phyloP scores from a whole-genome alignment of 441 rosid species.

The Syzygium malaccense region DNA sequence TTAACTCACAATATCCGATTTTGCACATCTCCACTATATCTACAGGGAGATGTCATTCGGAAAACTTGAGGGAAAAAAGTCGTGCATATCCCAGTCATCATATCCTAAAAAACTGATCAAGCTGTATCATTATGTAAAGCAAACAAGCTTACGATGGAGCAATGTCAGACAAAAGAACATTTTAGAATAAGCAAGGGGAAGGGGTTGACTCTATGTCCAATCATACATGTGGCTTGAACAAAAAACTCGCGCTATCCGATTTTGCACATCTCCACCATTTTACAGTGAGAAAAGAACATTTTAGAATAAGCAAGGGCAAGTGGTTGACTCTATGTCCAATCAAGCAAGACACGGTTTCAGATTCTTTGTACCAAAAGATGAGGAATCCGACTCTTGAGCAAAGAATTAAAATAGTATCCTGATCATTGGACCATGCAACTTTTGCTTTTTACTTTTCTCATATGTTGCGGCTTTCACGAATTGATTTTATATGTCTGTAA shows the following conservation, averaged over 20 bases:
- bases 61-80: not conserved
- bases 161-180: not conserved
- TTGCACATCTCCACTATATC: not conserved
- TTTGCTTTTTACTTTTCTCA: not conserved
- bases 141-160: not conserved
- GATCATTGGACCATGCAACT: not conserved
- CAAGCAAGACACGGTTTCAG: not conserved
- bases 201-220: not conserved
- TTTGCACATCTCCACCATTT: too few species aligned
- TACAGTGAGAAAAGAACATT: not conserved
- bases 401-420: not conserved
- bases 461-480: not conserved
- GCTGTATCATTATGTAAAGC: not conserved
- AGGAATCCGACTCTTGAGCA: not conserved
- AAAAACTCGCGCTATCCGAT: too few species aligned
- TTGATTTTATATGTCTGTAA: not conserved
- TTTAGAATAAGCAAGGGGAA: not conserved
- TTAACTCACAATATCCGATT: not conserved
- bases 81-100: not conserved
- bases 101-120: not conserved
- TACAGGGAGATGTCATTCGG: not conserved
- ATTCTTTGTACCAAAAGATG: not conserved
- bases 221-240: too few species aligned
- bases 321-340: not conserved
- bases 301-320: not conserved